Conservation (phyloP, 208 protist species). For the Leishmania turanica region DNA sequence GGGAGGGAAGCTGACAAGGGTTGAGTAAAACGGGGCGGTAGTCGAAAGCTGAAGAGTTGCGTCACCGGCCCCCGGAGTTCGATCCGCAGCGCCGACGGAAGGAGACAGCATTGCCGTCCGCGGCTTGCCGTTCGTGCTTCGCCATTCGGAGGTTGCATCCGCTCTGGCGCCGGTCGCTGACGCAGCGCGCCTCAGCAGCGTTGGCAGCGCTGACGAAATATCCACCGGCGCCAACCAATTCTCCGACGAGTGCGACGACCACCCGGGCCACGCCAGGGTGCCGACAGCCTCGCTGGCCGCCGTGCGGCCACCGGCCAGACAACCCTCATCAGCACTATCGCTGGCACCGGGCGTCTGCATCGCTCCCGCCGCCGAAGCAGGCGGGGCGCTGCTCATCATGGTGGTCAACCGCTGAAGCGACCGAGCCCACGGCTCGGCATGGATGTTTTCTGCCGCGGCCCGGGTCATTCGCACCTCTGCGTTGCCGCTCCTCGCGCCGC, state of each 20-base stretch:
- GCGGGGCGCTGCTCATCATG: constrained; percentile 13
- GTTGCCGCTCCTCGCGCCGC: background rate
- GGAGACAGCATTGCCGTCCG: background rate
- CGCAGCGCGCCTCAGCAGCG: constrained; percentile 14
- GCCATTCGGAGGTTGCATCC: background rate
- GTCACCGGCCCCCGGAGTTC: background rate
- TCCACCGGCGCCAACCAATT: constrained; percentile 32
- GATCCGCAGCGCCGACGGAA: background rate
- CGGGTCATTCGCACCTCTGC: background rate
- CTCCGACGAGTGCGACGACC: constrained; percentile 16
- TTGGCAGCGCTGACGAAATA: constrained; percentile 11
- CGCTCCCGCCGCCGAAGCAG: background rate
- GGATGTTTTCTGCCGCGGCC: background rate
- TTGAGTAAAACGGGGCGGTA: background rate
- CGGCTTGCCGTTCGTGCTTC: too few relatives aligned
- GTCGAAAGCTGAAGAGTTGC: background rate
- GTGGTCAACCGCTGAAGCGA: constrained; percentile 1
- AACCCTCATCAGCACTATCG: background rate
- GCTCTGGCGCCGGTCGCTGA: background rate
- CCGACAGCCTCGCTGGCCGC: background rate
- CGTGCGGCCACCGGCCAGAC: background rate
- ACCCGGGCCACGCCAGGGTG: constrained; percentile 11
- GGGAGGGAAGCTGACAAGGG: background rate
- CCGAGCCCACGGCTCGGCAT: constrained; percentile 2
- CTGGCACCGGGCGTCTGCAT: background rate